phyloP scores from a whole-genome alignment of 306 rosid species.

The Cajanus cajan region DNA sequence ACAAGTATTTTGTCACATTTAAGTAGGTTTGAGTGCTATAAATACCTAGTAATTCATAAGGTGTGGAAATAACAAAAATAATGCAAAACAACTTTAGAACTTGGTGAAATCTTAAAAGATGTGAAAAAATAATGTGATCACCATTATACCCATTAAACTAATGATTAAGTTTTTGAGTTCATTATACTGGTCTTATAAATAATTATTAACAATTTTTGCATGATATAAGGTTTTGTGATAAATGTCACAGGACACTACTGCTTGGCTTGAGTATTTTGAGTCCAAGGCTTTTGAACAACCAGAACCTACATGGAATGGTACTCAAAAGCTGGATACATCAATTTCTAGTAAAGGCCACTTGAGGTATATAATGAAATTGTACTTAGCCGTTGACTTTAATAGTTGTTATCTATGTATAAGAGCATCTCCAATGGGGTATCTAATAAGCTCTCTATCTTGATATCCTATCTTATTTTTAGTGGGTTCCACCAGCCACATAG shows the following conservation, averaged over 20 bases:
- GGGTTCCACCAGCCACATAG: no score
- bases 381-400: conserved; percentile 14
- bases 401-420: no score
- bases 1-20: conserved; percentile 48
- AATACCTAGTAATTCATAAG: background rate
- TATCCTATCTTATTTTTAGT: no score
- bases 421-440: no score
- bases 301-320: conserved; percentile 88
- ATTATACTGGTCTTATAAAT: background rate
- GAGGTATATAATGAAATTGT: conserved; percentile 50
- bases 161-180: background rate
- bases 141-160: background rate
- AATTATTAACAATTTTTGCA: background rate
- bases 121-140: background rate
- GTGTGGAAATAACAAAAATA: background rate
- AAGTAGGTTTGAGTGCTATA: background rate
- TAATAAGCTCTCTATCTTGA: no score
- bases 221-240: background rate
- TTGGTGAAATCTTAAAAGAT: background rate
- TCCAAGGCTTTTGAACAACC: conserved; percentile 94
- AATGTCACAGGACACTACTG: conserved; percentile 81
- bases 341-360: conserved; percentile 93
- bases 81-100: background rate
- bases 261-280: conserved; percentile 94
- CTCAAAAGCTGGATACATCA: conserved; percentile 82